phyloP scores from a whole-genome alignment of 805 yeast species.

The Cyberlindnera maritima region DNA sequence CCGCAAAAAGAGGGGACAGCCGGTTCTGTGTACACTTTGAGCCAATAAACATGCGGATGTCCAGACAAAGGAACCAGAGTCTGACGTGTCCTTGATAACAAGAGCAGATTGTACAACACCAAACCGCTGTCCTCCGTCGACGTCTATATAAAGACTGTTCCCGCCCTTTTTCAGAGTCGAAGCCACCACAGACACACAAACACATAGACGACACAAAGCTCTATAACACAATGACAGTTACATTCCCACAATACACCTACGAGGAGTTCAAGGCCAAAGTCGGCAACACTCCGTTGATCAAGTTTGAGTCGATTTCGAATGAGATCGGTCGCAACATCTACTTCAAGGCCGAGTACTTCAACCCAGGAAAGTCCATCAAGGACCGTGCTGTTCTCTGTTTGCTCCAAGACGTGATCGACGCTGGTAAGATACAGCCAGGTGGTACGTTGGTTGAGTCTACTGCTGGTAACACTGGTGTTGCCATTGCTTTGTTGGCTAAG shows the following conservation, averaged over 20 bases:
- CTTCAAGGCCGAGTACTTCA: slow-evolving; percentile 69
- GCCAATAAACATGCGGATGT: background rate
- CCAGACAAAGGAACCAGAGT: background rate
- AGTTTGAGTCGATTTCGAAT: slow-evolving; percentile 55
- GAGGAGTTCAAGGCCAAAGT: slow-evolving; percentile 30
- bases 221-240: slow-evolving; percentile 2
- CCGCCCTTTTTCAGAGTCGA: background rate
- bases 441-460: slow-evolving; percentile 80
- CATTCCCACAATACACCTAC: slow-evolving; percentile 18
- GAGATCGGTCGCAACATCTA: slow-evolving; percentile 68
- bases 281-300: slow-evolving; percentile 75
- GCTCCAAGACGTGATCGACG: slow-evolving; percentile 53
- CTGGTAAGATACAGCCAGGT: slow-evolving; percentile 17
- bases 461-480: slow-evolving; percentile 83
- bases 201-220: too few species aligned
- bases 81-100: background rate
- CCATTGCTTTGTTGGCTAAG: slow-evolving; percentile 66
- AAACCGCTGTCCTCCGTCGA: background rate
- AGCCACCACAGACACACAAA: too few species aligned
- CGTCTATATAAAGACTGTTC: background rate
- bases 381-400: slow-evolving; percentile 77
- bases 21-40: background rate
- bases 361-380: slow-evolving; percentile 85
- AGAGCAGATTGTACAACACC: too few species aligned
- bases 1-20: background rate